Percentiles rank a stretch among this genome's conserved stretches.
phyloP scores from a whole-genome alignment of 805 yeast genomes.

The Candida anglica region DNA sequence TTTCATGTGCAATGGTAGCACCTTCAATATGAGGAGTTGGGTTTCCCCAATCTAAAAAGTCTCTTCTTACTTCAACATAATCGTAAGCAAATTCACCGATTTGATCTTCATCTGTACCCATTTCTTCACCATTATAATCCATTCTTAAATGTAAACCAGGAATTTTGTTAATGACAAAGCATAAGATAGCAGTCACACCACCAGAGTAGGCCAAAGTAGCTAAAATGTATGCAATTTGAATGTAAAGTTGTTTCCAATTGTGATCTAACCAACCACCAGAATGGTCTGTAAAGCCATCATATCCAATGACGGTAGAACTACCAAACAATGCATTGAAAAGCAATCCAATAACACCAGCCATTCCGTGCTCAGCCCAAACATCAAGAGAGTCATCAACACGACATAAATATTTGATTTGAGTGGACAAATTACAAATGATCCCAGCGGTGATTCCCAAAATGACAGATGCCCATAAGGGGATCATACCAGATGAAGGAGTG shows the following conservation, averaged over 20 bases:
- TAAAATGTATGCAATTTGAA: slow-evolving; percentile 77
- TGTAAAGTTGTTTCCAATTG: slow-evolving; percentile 87
- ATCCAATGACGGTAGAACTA: slow-evolving; percentile 82
- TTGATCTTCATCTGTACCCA: slow-evolving; percentile 94
- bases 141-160: slow-evolving; percentile 84
- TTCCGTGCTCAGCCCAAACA: slow-evolving; percentile 97
- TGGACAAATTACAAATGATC: slow-evolving; percentile 81
- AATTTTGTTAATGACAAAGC: slow-evolving; percentile 66
- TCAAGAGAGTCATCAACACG: slow-evolving; percentile 91
- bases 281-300: slow-evolving; percentile 82
- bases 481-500: slow-evolving; percentile 89
- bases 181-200: slow-evolving; percentile 73
- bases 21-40: no score
- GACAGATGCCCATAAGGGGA: slow-evolving; percentile 89
- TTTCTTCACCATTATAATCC: slow-evolving; percentile 77
- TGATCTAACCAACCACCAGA: slow-evolving; percentile 91
- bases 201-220: slow-evolving; percentile 75
- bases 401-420: slow-evolving; percentile 77
- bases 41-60: slow-evolving; percentile 59
- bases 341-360: slow-evolving; percentile 90
- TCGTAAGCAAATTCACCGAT: slow-evolving; percentile 99
- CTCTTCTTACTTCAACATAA: slow-evolving; percentile 94
- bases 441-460: slow-evolving; percentile 81
- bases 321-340: slow-evolving; percentile 88
- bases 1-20: no score